Evolutionary conservation across 441 rosid genomes (phyloP).

Genomic region (Erodium moschatum): DNA sequence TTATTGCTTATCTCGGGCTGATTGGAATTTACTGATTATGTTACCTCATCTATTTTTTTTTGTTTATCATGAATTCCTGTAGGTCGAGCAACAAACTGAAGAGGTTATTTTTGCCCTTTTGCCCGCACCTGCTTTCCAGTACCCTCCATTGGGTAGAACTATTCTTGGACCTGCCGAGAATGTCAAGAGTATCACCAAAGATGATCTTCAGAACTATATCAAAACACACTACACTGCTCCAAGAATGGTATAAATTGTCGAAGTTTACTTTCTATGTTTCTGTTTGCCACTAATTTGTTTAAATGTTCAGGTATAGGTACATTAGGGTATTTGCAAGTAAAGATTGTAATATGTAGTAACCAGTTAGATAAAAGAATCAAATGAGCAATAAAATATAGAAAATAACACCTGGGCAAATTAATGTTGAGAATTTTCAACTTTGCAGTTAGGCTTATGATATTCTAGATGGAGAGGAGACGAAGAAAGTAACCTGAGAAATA

Average conservation of each 20-base stretch:
- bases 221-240: constrained; percentile 98
- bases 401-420: background rate
- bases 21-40: background rate
- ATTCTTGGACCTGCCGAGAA: constrained; percentile 93
- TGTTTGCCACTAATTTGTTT: background rate
- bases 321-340: background rate
- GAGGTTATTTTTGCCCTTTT: constrained; percentile 96
- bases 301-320: background rate
- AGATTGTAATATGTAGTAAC: background rate
- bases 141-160: constrained; percentile 88
- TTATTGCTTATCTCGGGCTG: background rate
- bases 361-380: too few relatives aligned
- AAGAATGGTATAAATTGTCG: constrained; percentile 55
- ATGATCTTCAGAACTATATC: constrained; percentile 72
- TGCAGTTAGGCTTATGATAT: background rate
- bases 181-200: constrained; percentile 65
- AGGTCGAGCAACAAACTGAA: constrained; percentile 96
- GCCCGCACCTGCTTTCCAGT: constrained; percentile 98
- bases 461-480: background rate
- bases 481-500: background rate
- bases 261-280: background rate
- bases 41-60: background rate
- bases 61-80: constrained; percentile 16
- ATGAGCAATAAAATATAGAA: background rate
- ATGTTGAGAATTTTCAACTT: background rate